Percentiles rank a stretch among this genome's conserved stretches.
These are phyloP conservation scores for Hyphopichia homilentoma DNA, from an alignment of 805 yeast genomes.

Conservation along the genomic window DNA sequence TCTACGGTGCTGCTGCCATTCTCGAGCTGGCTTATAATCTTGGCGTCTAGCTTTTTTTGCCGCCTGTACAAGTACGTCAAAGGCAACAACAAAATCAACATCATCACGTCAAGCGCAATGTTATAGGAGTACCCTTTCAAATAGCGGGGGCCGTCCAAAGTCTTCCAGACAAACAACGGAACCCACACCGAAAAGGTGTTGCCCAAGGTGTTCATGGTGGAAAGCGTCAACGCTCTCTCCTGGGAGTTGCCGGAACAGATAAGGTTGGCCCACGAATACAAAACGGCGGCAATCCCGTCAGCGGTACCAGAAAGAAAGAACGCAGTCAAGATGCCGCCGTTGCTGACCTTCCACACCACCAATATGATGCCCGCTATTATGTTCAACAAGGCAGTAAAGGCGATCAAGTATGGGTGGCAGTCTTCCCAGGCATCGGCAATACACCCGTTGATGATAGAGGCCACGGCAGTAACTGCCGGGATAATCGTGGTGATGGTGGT, in stretches of 20 bases:
- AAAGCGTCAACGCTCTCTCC: constrained; percentile 10
- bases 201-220: constrained; percentile 14
- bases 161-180: constrained; percentile 14
- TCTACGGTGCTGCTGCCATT: too few species aligned
- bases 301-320: constrained; percentile 12
- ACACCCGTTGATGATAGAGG: constrained; percentile 22
- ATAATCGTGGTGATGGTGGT: constrained; percentile 17
- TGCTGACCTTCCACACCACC: constrained; percentile 7
- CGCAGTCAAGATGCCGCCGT: constrained; percentile 9
- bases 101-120: constrained; percentile 15
- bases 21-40: neutral
- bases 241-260: constrained; percentile 12
- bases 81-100: constrained; percentile 19
- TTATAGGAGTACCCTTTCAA: constrained; percentile 13
- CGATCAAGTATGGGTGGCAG: constrained; percentile 21
- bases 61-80: constrained; percentile 16
- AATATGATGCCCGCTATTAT: constrained; percentile 8
- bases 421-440: constrained; percentile 20
- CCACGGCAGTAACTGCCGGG: constrained; percentile 19
- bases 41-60: neutral
- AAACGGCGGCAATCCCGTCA: constrained; percentile 10
- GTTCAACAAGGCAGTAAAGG: constrained; percentile 8
- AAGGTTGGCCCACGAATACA: constrained; percentile 13
- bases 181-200: constrained; percentile 13
- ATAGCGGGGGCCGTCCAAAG: constrained; percentile 12